phyloP scores from a whole-genome alignment of 495 filamentous ascomycete genomes.

The Thozetella sp. region DNA sequence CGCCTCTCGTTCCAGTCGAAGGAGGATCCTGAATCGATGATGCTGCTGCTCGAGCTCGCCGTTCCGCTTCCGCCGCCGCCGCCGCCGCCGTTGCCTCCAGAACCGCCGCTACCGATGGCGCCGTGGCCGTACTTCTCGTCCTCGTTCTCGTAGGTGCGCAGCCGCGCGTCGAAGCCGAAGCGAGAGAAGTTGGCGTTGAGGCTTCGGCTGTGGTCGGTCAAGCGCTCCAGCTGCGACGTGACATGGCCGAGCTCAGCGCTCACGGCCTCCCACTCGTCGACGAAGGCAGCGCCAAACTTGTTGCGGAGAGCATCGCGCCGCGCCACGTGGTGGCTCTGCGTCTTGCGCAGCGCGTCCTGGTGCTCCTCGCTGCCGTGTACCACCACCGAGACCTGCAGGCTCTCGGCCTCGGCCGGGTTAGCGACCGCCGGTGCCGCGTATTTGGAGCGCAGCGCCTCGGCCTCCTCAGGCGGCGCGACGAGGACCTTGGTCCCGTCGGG shows the following conservation, averaged over 20 bases:
- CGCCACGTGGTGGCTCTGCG: constrained; percentile 48
- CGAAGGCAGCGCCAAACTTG: constrained; percentile 42
- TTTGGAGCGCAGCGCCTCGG: constrained; percentile 35
- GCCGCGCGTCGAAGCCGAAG: constrained; percentile 59
- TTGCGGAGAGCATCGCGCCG: constrained; percentile 39
- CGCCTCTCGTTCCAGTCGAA: constrained; percentile 44
- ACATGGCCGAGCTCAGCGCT: constrained; percentile 47
- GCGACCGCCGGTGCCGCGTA: constrained; percentile 27
- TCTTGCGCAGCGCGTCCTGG: constrained; percentile 46
- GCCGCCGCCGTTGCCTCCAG: neutral
- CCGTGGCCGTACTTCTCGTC: constrained; percentile 8
- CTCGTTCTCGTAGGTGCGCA: constrained; percentile 39
- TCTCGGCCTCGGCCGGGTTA: constrained; percentile 26
- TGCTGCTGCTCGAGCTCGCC: constrained; percentile 19
- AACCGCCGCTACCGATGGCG: neutral
- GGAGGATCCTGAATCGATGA: constrained; percentile 11
- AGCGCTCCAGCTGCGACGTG: constrained; percentile 48
- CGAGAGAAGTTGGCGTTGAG: constrained; percentile 59
- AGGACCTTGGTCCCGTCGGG: constrained; percentile 56
- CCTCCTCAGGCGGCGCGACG: constrained; percentile 56
- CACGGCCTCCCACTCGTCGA: constrained; percentile 54
- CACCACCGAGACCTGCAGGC: constrained; percentile 45
- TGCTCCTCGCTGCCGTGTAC: constrained; percentile 58
- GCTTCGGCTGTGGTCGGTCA: constrained; percentile 50
- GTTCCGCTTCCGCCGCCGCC: constrained; percentile 23